phyloP scores from a whole-genome alignment of 148 eudicot genomes.

The Nepenthes mirabilis region DNA sequence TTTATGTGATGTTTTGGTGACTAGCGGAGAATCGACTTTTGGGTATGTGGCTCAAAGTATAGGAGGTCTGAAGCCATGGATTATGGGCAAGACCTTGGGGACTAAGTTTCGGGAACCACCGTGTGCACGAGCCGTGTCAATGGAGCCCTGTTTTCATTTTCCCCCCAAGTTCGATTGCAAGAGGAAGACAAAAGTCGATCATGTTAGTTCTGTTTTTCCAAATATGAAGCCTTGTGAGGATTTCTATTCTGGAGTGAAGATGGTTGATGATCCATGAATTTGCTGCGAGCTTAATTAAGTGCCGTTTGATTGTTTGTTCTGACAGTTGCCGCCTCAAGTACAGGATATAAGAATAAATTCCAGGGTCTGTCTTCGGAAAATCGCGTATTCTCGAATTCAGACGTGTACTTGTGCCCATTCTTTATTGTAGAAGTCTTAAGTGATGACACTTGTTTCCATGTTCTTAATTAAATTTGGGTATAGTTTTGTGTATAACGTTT shows the following conservation, averaged over 20 bases:
- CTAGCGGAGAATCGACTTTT: conserved; percentile 56
- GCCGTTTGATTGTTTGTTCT: no score
- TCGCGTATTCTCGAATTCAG: no score
- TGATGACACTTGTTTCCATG: no score
- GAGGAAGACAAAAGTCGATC: conserved; percentile 16
- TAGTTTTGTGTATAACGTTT: no score
- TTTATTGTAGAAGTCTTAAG: no score
- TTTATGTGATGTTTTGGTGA: conserved; percentile 46
- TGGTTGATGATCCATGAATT: conserved; percentile 17
- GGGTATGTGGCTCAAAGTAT: conserved; percentile 65
- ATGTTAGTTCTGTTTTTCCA: conserved; percentile 33
- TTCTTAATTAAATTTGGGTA: no score
- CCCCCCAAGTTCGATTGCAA: conserved; percentile 48
- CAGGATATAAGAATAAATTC: no score
- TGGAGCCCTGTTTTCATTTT: conserved; percentile 60
- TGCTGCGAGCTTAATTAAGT: no score
- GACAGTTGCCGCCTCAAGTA: no score
- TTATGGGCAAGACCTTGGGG: conserved; percentile 38
- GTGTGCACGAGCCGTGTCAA: conserved; percentile 39
- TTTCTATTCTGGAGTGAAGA: conserved; percentile 44
- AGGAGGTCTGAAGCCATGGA: conserved; percentile 66
- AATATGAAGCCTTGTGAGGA: conserved; percentile 56
- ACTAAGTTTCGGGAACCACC: conserved; percentile 37
- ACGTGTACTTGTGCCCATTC: no score
- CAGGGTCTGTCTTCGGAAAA: no score